These are phyloP conservation scores for Mycena latifolia DNA, from an alignment of 768 basidiomycete species.

Conservation along the genomic window DNA sequence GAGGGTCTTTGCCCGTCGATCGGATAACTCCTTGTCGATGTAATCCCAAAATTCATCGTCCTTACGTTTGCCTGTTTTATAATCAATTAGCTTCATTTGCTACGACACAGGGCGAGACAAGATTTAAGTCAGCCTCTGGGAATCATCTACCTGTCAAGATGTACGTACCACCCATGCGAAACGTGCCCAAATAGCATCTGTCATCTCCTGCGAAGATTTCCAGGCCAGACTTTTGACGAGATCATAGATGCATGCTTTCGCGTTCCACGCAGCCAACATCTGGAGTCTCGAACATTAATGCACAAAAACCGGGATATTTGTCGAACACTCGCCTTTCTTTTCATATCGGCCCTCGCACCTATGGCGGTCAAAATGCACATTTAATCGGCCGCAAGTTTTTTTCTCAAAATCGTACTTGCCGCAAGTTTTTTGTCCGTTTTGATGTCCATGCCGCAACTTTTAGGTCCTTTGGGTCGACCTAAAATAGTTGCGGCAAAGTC, in stretches of 20 bases:
- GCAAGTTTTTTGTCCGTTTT: too few species aligned
- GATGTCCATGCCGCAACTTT: too few species aligned
- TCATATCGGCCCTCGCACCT: background rate
- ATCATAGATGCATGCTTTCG: background rate
- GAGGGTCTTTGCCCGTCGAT: background rate
- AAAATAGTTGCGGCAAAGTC: too few species aligned
- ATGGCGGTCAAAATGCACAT: too few species aligned
- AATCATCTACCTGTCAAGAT: slow-evolving; percentile 10
- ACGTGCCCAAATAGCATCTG: background rate
- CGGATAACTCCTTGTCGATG: background rate
- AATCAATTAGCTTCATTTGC: slow-evolving; percentile 8
- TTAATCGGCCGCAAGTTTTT: too few species aligned
- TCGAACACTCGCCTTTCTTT: slow-evolving; percentile 3
- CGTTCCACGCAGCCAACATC: background rate
- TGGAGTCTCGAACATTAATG: background rate
- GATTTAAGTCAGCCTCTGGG: background rate
- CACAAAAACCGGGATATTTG: too few species aligned
- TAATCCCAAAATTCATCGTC: slow-evolving; percentile 1
- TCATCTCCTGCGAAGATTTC: slow-evolving; percentile 12
- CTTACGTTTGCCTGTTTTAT: background rate
- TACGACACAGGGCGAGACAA: background rate
- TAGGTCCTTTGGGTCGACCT: too few species aligned
- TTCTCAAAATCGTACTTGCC: too few species aligned
- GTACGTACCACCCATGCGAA: slow-evolving; percentile 6
- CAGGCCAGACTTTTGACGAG: slow-evolving; percentile 1